These are phyloP conservation scores for Bacterosira constricta DNA, from an alignment of 108 stramenopile species.

Conservation along the genomic window DNA sequence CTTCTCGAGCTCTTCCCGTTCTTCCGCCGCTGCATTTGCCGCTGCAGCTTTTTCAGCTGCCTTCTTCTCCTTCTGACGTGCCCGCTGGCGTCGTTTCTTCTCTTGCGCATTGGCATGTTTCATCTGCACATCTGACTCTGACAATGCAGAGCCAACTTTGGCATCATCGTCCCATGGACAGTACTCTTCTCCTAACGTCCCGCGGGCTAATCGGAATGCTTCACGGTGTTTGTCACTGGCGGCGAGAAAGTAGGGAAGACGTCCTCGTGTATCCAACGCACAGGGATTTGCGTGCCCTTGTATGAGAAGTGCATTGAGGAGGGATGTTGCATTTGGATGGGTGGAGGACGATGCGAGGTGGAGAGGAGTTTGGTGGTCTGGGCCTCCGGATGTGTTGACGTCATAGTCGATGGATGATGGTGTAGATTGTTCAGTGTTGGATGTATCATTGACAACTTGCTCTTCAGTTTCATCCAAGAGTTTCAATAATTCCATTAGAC, in stretches of 20 bases:
- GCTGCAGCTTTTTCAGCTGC: constrained; percentile 55
- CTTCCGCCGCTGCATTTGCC: constrained; percentile 30
- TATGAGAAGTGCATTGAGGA: constrained; percentile 53
- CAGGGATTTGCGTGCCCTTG: constrained; percentile 81
- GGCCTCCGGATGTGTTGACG: constrained; percentile 41
- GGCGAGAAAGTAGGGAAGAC: constrained; percentile 78
- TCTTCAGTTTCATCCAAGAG: constrained; percentile 24
- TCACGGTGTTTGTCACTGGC: constrained; percentile 70
- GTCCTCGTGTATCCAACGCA: constrained; percentile 56
- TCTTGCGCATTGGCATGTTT: constrained; percentile 81
- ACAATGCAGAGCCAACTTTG: constrained; percentile 75
- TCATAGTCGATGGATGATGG: constrained; percentile 11
- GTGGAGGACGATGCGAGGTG: constrained; percentile 46
- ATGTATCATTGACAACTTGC: constrained; percentile 13
- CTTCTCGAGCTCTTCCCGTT: constrained; percentile 33
- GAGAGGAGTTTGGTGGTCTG: constrained; percentile 41
- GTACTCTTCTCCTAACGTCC: constrained; percentile 67
- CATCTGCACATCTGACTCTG: constrained; percentile 55
- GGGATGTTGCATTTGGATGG: constrained; percentile 15
- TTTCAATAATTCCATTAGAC: constrained; percentile 48
- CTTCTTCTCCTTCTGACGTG: constrained; percentile 80
- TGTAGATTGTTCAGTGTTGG: background rate
- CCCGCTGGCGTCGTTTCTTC: constrained; percentile 79
- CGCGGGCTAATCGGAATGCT: constrained; percentile 83
- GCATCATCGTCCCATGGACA: constrained; percentile 77